Base-by-base conservation (phyloP, 805 yeast species). In the Lachancea cidri region DNA sequence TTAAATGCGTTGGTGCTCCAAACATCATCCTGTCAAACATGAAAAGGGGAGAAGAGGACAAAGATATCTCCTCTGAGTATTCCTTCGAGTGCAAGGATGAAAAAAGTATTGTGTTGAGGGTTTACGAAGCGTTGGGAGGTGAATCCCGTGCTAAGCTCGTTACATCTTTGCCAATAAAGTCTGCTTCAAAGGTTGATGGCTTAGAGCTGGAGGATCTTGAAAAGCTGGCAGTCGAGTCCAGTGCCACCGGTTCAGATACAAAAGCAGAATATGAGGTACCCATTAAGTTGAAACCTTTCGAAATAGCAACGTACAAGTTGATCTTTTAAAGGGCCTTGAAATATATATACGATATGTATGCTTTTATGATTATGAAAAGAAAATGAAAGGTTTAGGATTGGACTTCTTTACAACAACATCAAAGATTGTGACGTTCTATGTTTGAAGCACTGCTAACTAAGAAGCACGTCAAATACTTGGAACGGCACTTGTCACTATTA, bases 121-220 rank as follows among this genome's bases (percentile, higher is more conserved):
- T 87, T 1, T 91, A 88, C 63, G 98, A 91, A 57, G 67, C 95
- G 0, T 69, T 91, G 34, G 98, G 98, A 5, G 98, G 97, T 35
- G 68, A 68, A 39, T 70, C 84, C 1, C 57, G 53, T 3, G 89
- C 84, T 2, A 57, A 50, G 4, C 58, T 88, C 25, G 58, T 57
- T 15, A 67, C 83, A 25, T 61, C 65, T 15, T 61, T 73, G 27
- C 68, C 75, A 0, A 56, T 80, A 27, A 63, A 56, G 16, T 61
- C 66, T 40, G 79, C 82, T 5, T 67, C 58, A 56, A 72, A 74
- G 54, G 79, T 82, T 4, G 77, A 77, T 53, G 73, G 79, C 18
- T 64, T 82, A 56, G 88, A 82, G 54, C 35, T 55, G 25, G 73
- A 76, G 35, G 73, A 67, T 31, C 50, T 59, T 20, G 73, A 71